These are phyloP conservation scores for Metschnikowia amazonensis DNA, from an alignment of 805 yeast genomes.

Conservation along the genomic window DNA sequence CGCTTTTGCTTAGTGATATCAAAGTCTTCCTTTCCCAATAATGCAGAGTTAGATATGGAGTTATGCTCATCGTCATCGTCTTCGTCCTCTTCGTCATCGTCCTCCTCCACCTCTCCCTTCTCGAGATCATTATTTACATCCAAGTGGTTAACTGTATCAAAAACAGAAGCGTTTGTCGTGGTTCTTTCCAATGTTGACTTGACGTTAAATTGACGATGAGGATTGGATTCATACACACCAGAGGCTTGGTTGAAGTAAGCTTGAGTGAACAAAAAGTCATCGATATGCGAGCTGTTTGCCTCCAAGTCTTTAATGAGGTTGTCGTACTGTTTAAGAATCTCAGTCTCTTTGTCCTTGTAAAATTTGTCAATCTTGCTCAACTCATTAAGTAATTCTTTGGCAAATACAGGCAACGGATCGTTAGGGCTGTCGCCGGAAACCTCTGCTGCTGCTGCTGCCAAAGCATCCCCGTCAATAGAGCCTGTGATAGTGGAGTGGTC, in stretches of 20 bases:
- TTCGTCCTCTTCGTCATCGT: slow-evolving; percentile 31
- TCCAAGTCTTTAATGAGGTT: slow-evolving; percentile 46
- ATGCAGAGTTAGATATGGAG: slow-evolving; percentile 20
- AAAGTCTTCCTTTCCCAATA: slow-evolving; percentile 27
- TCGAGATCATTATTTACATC: slow-evolving; percentile 26
- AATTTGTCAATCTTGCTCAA: slow-evolving; percentile 51
- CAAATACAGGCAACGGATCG: slow-evolving; percentile 41
- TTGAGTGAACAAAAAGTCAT: slow-evolving; percentile 25
- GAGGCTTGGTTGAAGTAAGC: slow-evolving; percentile 18
- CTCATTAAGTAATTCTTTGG: slow-evolving; percentile 46
- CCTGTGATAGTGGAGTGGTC: slow-evolving; percentile 18
- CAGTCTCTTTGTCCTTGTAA: slow-evolving; percentile 44
- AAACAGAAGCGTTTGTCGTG: slow-evolving; percentile 25
- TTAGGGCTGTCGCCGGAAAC: slow-evolving; percentile 10
- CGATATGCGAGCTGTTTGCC: slow-evolving; percentile 24
- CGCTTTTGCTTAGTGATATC: slow-evolving; percentile 32
- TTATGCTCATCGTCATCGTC: slow-evolving; percentile 20
- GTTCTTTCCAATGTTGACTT: slow-evolving; percentile 22
- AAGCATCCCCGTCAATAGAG: slow-evolving; percentile 15
- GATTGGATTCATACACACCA: slow-evolving; percentile 9
- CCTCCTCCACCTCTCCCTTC: slow-evolving; percentile 27
- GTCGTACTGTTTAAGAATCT: slow-evolving; percentile 44
- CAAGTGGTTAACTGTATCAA: slow-evolving; percentile 26
- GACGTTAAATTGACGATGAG: slow-evolving; percentile 21
- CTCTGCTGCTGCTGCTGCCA: slow-evolving; percentile 13